Evolutionary conservation across 1,139 yeast species (phyloP).

Genomic region (Kodamaea derodonti): DNA sequence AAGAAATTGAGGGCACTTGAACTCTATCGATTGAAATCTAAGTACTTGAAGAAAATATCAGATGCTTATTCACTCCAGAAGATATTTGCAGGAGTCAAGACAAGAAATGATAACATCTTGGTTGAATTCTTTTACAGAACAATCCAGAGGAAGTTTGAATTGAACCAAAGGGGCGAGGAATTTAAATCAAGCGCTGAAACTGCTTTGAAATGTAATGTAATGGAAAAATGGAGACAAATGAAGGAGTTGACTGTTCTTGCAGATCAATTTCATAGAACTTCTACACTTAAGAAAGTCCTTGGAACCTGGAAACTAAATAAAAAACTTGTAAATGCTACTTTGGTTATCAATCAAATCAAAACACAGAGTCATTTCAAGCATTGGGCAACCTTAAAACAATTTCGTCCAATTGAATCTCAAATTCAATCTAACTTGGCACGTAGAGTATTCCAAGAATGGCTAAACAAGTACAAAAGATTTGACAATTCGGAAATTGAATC

Average conservation of each 20-base stretch:
- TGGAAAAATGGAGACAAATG: slow-evolving; percentile 16
- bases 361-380: slow-evolving; percentile 5
- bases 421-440: neutral
- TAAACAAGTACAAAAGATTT: neutral
- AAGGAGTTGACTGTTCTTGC: slow-evolving; percentile 10
- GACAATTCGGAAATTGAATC: neutral
- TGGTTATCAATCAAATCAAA: neutral
- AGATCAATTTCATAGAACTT: slow-evolving; percentile 9
- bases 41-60: slow-evolving; percentile 17
- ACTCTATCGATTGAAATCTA: slow-evolving; percentile 3
- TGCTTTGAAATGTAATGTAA: slow-evolving; percentile 5
- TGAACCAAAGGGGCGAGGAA: slow-evolving; percentile 7
- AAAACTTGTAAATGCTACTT: neutral
- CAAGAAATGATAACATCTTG: slow-evolving; percentile 8
- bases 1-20: slow-evolving; percentile 7
- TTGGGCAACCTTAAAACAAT: slow-evolving; percentile 8
- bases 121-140: slow-evolving; percentile 12
- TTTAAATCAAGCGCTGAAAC: slow-evolving; percentile 4
- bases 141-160: slow-evolving; percentile 14
- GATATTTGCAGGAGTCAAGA: slow-evolving; percentile 7
- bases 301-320: slow-evolving; percentile 15
- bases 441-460: slow-evolving; percentile 2
- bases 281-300: slow-evolving; percentile 5
- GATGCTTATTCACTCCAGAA: slow-evolving; percentile 6
- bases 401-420: neutral